Evolutionary conservation across 306 rosid species (phyloP), one percentile per base, ranked within the genome.

Genomic region (Corylus americana): DNA sequence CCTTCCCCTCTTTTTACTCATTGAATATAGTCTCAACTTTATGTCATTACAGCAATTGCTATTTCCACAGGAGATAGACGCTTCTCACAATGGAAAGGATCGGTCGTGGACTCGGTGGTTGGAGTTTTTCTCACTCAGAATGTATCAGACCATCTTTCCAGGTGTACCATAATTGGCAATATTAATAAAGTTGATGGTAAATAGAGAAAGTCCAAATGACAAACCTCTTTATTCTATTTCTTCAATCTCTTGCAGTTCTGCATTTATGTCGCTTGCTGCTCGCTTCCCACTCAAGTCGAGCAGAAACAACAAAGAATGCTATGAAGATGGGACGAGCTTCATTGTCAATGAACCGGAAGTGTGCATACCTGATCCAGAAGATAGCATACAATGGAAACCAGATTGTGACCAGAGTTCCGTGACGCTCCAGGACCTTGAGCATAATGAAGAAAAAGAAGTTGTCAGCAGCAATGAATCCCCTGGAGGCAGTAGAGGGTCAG

Each of bases 71-170:
- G 99, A 58, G 99, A 96, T 77, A 91, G 99, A 74, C 92, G 97
- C 77, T 96, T 96, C 88, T 89, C 99, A 81, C 84, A 51, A 71
- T 96, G 99, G 99, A 96, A 96, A 87, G 99, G 99, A 81, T 96
- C 99, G 25, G 98, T 96, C 58, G 84, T 96, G 81, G 99, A 96
- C 88, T 96, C 99, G 5, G 99, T 96, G 76, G 86, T 96, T 71
- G 99, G 99, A 82, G 99, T 96, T 76, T 96, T 96, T 81, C 97
- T 96, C 39, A 96, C 99, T 64, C 99, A 96, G 82, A 96, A 96
- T 87, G 99, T 96, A 55, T 87, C 99, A 22, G 99, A 96, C 81
- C 99, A 96, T 83, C 96, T 96, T 71, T 96, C 99, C 74, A 96
- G 99, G 99, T 96, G 75, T 79, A 84, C 61, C 51, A 51, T 51